Evolutionary conservation across 2,329 filamentous ascomycete genomes (phyloP).

Genomic region (Bisporella sp.): DNA sequence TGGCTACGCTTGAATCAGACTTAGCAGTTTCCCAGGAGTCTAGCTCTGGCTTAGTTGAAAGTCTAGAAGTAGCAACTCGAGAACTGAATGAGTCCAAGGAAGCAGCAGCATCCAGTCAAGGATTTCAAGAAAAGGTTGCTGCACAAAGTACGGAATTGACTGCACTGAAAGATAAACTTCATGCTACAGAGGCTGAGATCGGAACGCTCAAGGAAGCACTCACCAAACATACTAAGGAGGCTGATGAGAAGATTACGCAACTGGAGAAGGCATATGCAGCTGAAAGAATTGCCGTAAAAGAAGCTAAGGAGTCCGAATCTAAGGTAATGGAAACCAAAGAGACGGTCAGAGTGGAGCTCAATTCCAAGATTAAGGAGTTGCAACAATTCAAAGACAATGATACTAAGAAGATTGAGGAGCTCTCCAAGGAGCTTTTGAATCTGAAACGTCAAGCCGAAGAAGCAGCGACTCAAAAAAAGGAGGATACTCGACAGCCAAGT

Average conservation of each 20-base stretch:
- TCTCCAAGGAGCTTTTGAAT: conserved; percentile 14
- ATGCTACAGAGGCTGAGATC: conserved; percentile 18
- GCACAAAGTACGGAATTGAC: conserved; percentile 20
- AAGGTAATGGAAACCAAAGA: conserved; percentile 17
- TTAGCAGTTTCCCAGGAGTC: conserved; percentile 66
- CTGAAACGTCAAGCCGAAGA: conserved; percentile 14
- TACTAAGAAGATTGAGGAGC: conserved; percentile 18
- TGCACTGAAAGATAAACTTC: conserved; percentile 21
- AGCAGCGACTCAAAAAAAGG: conserved; percentile 1
- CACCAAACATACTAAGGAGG: conserved; percentile 9
- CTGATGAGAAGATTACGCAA: conserved; percentile 15
- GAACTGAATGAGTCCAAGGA: conserved; percentile 71
- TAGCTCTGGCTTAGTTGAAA: conserved; percentile 50
- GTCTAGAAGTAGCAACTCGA: conserved; percentile 21
- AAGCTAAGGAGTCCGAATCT: conserved; percentile 11
- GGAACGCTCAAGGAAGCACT: conserved; percentile 15
- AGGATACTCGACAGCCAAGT: conserved; percentile 4
- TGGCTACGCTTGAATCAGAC: conserved; percentile 62
- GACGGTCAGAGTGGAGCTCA: conserved; percentile 10
- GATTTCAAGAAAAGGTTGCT: conserved; percentile 15
- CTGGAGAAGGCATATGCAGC: conserved; percentile 13
- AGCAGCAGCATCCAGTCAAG: conserved; percentile 32
- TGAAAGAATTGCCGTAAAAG: conserved; percentile 11
- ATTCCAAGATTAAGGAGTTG: conserved; percentile 18
- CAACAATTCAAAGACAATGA: conserved; percentile 12